phyloP scores from a whole-genome alignment of 1,284 basidiomycete genomes.

The Moesziomyces sp. region DNA sequence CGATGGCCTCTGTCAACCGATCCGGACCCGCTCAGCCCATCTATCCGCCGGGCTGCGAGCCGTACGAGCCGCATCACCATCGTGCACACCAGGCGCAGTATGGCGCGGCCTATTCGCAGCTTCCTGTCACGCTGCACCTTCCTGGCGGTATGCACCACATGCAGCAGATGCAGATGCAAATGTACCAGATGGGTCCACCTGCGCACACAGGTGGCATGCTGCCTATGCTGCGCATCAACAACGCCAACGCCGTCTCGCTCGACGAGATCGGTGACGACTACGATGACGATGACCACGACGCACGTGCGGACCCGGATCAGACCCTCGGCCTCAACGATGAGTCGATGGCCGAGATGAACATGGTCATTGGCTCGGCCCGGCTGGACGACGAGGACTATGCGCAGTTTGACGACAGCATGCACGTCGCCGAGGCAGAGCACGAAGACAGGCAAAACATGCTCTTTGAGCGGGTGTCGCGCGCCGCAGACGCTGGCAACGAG shows the following conservation, averaged over 20 bases:
- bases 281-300: constrained; percentile 37
- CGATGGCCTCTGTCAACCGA: constrained; percentile 13
- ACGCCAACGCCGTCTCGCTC: constrained; percentile 47
- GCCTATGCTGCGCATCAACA: constrained; percentile 41
- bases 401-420: constrained; percentile 34
- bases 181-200: constrained; percentile 22
- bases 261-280: constrained; percentile 57
- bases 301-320: constrained; percentile 15
- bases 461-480: constrained; percentile 4
- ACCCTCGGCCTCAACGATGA: constrained; percentile 58
- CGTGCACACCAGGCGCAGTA: constrained; percentile 22
- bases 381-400: constrained; percentile 35
- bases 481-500: neutral
- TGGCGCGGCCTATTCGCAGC: constrained; percentile 14
- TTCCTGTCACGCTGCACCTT: constrained; percentile 29
- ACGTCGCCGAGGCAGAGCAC: constrained; percentile 11
- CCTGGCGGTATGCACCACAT: constrained; percentile 27
- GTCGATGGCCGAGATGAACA: constrained; percentile 60
- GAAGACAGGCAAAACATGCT: constrained; percentile 15
- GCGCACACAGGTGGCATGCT: constrained; percentile 4
- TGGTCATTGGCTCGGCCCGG: constrained; percentile 55
- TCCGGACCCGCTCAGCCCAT: constrained; percentile 1
- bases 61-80: constrained; percentile 35
- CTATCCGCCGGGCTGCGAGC: constrained; percentile 34
- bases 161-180: constrained; percentile 41